Evolutionary conservation across 768 basidiomycete species (phyloP).

Genomic region (Lentinula raphanica): DNA sequence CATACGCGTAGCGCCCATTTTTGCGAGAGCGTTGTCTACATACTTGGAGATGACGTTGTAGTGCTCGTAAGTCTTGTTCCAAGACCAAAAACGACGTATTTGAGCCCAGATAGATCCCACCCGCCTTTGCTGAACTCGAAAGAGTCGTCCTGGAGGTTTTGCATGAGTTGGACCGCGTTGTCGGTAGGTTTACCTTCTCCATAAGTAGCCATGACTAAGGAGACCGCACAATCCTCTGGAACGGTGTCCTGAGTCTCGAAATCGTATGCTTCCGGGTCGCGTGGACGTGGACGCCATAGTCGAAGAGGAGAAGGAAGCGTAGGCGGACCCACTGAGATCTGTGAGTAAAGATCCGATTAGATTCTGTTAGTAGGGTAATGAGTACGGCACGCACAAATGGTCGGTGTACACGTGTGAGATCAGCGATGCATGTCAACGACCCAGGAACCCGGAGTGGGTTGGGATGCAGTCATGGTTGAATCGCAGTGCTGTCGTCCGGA

Average conservation of each 20-base stretch:
- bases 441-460: too few species aligned
- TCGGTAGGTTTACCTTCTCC: slow-evolving; percentile 99
- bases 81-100: slow-evolving; percentile 92
- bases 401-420: too few species aligned
- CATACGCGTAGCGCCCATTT: slow-evolving; percentile 80
- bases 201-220: slow-evolving; percentile 98
- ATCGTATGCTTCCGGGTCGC: slow-evolving; percentile 98
- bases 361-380: too few species aligned
- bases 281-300: slow-evolving; percentile 59
- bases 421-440: too few species aligned
- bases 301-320: slow-evolving; percentile 24
- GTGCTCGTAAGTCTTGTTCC: slow-evolving; percentile 93
- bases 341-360: too few species aligned
- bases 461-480: too few species aligned
- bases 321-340: too few species aligned
- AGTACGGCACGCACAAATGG: too few species aligned
- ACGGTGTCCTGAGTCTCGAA: slow-evolving; percentile 93
- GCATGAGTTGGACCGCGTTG: slow-evolving; percentile 92
- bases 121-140: slow-evolving; percentile 84
- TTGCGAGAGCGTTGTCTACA: slow-evolving; percentile 65
- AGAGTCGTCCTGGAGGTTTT: slow-evolving; percentile 80
- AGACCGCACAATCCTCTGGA: slow-evolving; percentile 79
- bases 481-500: too few species aligned
- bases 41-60: slow-evolving; percentile 87
- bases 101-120: slow-evolving; percentile 73